Conservation (phyloP, 1,284 basidiomycete species). For the Athelia psychrophila region DNA sequence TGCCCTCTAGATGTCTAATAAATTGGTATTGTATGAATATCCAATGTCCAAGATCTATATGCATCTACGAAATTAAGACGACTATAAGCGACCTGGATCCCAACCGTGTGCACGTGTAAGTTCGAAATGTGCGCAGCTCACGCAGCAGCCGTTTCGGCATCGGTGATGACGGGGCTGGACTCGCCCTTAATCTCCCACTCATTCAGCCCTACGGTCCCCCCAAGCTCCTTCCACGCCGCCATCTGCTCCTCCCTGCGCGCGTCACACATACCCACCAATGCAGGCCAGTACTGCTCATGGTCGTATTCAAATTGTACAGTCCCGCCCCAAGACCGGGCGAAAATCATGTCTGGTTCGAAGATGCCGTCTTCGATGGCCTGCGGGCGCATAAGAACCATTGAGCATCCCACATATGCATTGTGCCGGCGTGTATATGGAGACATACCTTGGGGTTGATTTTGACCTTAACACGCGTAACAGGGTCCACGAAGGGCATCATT, state of each 20-base stretch:
- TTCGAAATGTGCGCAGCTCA: too few species aligned
- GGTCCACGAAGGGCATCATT: conserved; percentile 80
- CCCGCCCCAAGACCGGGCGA: conserved; percentile 63
- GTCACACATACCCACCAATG: conserved; percentile 54
- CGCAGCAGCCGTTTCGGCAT: too few species aligned
- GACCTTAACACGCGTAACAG: conserved; percentile 72
- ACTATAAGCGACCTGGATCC: too few species aligned
- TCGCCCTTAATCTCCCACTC: conserved; percentile 53
- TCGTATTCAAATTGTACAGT: conserved; percentile 60
- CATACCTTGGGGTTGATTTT: conserved; percentile 58
- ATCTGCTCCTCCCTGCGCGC: conserved; percentile 48
- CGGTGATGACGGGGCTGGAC: too few species aligned
- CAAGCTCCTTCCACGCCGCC: conserved; percentile 60
- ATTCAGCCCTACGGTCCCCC: conserved; percentile 61
- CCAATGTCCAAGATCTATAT: too few species aligned
- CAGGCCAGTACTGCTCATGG: conserved; percentile 75
- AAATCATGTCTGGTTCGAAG: conserved; percentile 55
- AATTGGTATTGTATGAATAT: too few species aligned
- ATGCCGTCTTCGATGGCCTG: conserved; percentile 54
- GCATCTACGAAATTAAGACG: too few species aligned
- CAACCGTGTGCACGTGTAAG: too few species aligned
- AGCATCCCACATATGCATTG: too few species aligned
- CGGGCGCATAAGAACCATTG: neutral
- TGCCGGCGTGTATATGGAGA: too few species aligned
- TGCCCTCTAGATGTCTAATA: too few species aligned